These are phyloP conservation scores for Bocquillonia castaneifolia DNA, from an alignment of 441 rosid species.

Conservation along the genomic window DNA sequence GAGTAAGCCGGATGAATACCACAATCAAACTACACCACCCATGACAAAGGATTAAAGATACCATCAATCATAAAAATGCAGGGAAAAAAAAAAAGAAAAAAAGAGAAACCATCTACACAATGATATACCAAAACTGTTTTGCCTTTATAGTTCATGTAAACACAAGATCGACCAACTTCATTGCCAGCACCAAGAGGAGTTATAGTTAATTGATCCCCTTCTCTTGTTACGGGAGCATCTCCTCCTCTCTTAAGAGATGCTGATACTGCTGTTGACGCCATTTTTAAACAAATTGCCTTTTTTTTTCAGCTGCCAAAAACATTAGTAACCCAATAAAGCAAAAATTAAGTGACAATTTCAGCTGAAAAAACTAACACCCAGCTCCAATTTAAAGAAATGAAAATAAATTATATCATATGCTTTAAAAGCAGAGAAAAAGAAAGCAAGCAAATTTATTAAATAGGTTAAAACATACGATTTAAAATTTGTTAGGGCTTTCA, in stretches of 20 bases:
- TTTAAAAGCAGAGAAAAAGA: no score
- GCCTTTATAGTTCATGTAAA: conserved; percentile 76
- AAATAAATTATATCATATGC: no score
- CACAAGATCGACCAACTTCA: conserved; percentile 91
- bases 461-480: no score
- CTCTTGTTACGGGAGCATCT: conserved; percentile 54
- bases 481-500: no score
- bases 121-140: conserved; percentile 54
- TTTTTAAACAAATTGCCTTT: neutral
- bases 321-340: neutral
- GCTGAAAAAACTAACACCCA: no score
- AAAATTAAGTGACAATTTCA: no score
- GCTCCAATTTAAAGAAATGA: no score
- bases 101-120: neutral
- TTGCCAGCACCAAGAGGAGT: conserved; percentile 86
- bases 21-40: conserved; percentile 54
- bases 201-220: conserved; percentile 66
- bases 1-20: conserved; percentile 87
- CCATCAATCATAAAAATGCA: neutral
- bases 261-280: conserved; percentile 46
- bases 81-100: neutral
- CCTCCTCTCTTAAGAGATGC: conserved; percentile 54
- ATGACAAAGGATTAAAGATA: neutral
- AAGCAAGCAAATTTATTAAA: no score
- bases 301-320: conserved; percentile 3